A percentile compares a stretch with the other conserved stretches of the same genome.
phyloP scores from a whole-genome alignment of 139 green algal species.

The Ettlia oleoabundans region DNA sequence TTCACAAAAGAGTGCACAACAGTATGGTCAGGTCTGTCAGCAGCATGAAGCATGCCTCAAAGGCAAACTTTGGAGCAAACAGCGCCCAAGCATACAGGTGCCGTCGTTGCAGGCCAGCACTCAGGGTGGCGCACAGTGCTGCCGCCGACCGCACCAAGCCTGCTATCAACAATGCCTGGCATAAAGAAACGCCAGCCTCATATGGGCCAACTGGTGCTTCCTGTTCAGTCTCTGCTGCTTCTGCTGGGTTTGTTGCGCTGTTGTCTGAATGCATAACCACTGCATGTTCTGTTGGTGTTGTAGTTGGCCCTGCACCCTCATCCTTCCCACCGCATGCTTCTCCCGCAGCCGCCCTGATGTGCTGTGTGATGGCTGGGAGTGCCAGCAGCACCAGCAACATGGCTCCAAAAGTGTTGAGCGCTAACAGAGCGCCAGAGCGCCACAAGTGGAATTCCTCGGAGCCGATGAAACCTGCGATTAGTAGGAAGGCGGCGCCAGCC shows the following conservation, averaged over 20 bases:
- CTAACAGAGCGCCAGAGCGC: constrained; percentile 66
- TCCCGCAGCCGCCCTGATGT: neutral
- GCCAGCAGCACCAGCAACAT: constrained; percentile 48
- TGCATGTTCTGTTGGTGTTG: neutral
- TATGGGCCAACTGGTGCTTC: too few relatives aligned
- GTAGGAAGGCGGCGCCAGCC: neutral
- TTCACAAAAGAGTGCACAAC: too few relatives aligned
- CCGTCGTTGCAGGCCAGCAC: constrained; percentile 65
- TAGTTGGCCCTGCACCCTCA: neutral
- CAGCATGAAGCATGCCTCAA: constrained; percentile 76
- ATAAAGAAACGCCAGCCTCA: neutral
- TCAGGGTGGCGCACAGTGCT: constrained; percentile 50
- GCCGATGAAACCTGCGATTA: constrained; percentile 78
- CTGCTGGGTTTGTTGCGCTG: too few relatives aligned
- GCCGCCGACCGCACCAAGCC: constrained; percentile 13
- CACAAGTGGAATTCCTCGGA: constrained; percentile 75
- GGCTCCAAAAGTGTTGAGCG: constrained; percentile 82
- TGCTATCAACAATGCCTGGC: constrained; percentile 10
- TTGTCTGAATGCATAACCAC: too few relatives aligned
- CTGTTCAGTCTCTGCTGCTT: neutral
- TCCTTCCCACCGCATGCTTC: neutral
- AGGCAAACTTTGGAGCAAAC: constrained; percentile 91
- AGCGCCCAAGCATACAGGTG: constrained; percentile 93
- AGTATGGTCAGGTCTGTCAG: constrained; percentile 46
- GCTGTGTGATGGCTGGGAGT: constrained; percentile 44